phyloP scores from a whole-genome alignment of 1,284 basidiomycete species.

The Trametes pubescens region DNA sequence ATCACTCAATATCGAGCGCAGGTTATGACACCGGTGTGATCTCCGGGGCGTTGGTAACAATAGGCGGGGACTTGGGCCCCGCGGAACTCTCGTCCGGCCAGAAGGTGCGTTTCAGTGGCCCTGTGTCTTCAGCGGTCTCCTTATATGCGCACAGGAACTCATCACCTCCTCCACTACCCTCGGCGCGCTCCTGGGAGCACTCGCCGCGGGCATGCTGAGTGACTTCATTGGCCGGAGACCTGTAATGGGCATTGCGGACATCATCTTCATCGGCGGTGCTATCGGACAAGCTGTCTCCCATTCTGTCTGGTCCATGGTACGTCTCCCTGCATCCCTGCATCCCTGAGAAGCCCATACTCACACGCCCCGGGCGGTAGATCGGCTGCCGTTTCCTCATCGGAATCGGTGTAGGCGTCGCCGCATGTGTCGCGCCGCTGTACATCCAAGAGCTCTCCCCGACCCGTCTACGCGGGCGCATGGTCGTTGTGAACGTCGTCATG shows the following conservation, averaged over 20 bases:
- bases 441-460: constrained; percentile 87
- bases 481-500: constrained; percentile 70
- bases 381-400: constrained; percentile 81
- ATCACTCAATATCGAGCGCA: constrained; percentile 37
- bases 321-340: constrained; percentile 28
- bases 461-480: constrained; percentile 78
- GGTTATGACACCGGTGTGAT: constrained; percentile 87
- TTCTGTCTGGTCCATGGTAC: constrained; percentile 75
- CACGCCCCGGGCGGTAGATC: constrained; percentile 50
- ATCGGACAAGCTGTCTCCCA: constrained; percentile 72
- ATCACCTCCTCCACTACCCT: constrained; percentile 85
- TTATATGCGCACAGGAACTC: constrained; percentile 61
- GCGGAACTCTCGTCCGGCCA: constrained; percentile 65
- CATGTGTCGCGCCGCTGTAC: constrained; percentile 83
- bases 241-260: constrained; percentile 75
- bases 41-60: constrained; percentile 78
- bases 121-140: not conserved
- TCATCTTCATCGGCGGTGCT: constrained; percentile 81
- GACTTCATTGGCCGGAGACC: constrained; percentile 77
- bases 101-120: constrained; percentile 54
- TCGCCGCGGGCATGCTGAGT: constrained; percentile 74
- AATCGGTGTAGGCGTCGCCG: constrained; percentile 73
- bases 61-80: constrained; percentile 73
- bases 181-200: constrained; percentile 78
- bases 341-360: too few relatives aligned